Base-by-base conservation (phyloP, 768 basidiomycete genomes). In the Pulveroboletus sp. region DNA sequence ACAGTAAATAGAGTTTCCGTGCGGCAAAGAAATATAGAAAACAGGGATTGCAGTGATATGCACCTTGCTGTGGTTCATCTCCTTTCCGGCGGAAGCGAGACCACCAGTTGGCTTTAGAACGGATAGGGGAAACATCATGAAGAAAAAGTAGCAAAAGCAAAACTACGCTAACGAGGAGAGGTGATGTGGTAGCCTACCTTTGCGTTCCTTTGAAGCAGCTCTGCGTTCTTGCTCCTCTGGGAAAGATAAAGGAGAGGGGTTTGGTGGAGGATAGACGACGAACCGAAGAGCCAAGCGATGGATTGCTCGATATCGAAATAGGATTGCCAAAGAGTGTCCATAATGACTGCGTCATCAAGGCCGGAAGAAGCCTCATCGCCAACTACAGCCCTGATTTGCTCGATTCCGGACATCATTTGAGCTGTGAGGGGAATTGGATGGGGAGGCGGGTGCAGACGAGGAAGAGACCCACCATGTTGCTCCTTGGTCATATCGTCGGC, bases 271-370 rank as follows among this genome's bases (percentile, higher is more conserved):
- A 27, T 7, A 30, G 36, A 12, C 4, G 38, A 73, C 85, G 56
- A 53, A 93, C 92, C 85, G 33, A 86, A 57, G 26, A 90, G 73
- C 80, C 83, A 90, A 30, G 80, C 71, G 9, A 95, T 69, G 15
- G 88, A 82, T 65, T 83, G 77, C 31, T 91, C 82, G 14, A 87
- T 76, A 61, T 95, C 84, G 59, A 95, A 97, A 67, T 88, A 89
- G 60, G 73, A 81, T 59, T 98, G 83, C 87, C 93, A 98, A 40
- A 98, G 73, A 0, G 79, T 75, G 54, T 91, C 86, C 61, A 78
- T 80, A 63, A 99, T 87, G 44, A 82, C 76, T 31, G 73, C 68
- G 65, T 95, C 89, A 38, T 86, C 75, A 39, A 95, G 69, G 7
- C 83, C 86, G 30, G 84, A 84, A 24, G 75, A 60, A 14, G 76